These are phyloP conservation scores for Aspergillus floridensis DNA, from an alignment of 2,329 filamentous ascomycete genomes.

Conservation along the genomic window DNA sequence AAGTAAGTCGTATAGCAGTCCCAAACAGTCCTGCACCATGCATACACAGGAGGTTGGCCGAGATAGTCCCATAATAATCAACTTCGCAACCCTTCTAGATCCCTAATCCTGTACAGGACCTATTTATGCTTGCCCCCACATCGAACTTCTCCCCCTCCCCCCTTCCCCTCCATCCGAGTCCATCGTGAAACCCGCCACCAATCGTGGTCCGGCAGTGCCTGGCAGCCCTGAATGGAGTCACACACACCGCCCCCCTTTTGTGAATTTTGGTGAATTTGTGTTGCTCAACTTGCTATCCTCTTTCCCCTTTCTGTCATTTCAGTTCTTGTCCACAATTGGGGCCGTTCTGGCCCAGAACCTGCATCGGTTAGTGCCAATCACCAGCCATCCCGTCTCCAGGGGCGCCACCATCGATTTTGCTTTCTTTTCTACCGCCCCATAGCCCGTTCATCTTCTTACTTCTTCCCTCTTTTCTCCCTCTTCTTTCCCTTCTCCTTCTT, in stretches of 20 bases:
- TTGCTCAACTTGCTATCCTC: not conserved
- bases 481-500: constrained; percentile 12
- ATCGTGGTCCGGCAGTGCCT: constrained; percentile 3
- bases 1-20: not conserved
- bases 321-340: not conserved
- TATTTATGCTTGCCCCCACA: not conserved
- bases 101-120: not conserved
- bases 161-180: constrained; percentile 11
- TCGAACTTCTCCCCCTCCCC: not conserved
- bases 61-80: too few relatives aligned
- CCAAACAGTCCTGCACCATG: not conserved
- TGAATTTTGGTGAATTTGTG: not conserved
- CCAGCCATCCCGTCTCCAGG: constrained; percentile 5
- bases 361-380: constrained; percentile 7
- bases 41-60: too few relatives aligned
- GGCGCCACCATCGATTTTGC: constrained; percentile 1
- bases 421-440: constrained; percentile 11
- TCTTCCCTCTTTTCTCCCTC: constrained; percentile 10
- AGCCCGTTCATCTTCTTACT: constrained; percentile 11
- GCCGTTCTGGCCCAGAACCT: constrained; percentile 8
- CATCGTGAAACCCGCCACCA: constrained; percentile 5
- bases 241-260: constrained; percentile 2
- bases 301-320: not conserved
- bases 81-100: not conserved
- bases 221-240: not conserved